Conservation (phyloP, 805 yeast genomes). For the Zygoascus ofunaensis region DNA sequence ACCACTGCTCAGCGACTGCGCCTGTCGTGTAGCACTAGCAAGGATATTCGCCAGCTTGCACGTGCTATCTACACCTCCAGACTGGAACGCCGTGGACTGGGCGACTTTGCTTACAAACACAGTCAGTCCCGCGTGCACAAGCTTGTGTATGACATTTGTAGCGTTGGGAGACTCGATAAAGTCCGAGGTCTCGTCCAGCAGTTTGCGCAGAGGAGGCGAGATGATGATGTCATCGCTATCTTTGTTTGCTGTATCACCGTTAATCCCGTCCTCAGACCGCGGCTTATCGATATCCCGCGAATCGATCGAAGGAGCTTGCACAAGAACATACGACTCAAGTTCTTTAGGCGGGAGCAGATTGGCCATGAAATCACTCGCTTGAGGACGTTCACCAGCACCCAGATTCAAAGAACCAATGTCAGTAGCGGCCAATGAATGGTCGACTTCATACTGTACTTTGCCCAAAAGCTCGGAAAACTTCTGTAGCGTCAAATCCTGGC, state of each 20-base stretch:
- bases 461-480: constrained; percentile 41
- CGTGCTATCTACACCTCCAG: not conserved
- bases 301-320: constrained; percentile 34
- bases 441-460: constrained; percentile 29
- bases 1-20: constrained; percentile 44
- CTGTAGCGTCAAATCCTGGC: constrained; percentile 55
- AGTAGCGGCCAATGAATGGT: constrained; percentile 17
- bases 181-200: constrained; percentile 38
- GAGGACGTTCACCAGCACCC: too few relatives aligned
- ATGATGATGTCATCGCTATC: constrained; percentile 2
- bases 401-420: constrained; percentile 8
- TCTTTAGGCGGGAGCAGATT: constrained; percentile 43
- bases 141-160: constrained; percentile 28
- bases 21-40: constrained; percentile 60
- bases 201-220: constrained; percentile 22
- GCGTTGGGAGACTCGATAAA: constrained; percentile 35
- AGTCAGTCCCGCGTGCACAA: constrained; percentile 38
- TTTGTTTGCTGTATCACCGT: constrained; percentile 12
- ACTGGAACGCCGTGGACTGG: not conserved
- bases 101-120: constrained; percentile 36
- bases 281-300: constrained; percentile 13
- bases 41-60: constrained; percentile 60
- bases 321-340: constrained; percentile 44
- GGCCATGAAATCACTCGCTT: constrained; percentile 20
- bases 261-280: constrained; percentile 8